These are phyloP conservation scores for Thamnidium elegans DNA, from an alignment of 192 early-diverging fungal genomes.

Conservation along the genomic window DNA sequence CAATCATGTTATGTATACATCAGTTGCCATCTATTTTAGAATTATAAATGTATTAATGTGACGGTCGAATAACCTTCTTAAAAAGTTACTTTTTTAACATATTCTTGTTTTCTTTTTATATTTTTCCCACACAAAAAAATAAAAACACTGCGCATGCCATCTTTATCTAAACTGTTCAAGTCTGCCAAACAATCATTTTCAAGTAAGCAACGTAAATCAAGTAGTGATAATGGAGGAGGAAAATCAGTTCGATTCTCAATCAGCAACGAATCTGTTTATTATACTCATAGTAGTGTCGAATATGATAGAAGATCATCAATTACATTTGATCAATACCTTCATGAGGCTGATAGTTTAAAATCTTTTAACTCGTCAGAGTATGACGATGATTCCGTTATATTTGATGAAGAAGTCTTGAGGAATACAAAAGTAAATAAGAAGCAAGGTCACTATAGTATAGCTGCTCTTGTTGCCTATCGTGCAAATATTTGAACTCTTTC, in stretches of 20 bases:
- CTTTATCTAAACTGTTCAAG: constrained; percentile 7
- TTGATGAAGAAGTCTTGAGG: constrained; percentile 24
- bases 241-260: constrained; percentile 26
- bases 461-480: constrained; percentile 20
- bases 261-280: constrained; percentile 14
- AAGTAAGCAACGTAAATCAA: background rate
- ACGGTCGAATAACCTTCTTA: no score
- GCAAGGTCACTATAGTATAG: constrained; percentile 24
- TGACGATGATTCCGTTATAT: background rate
- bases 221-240: background rate
- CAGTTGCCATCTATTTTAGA: no score
- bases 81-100: background rate
- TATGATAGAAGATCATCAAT: constrained; percentile 23
- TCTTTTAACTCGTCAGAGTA: background rate
- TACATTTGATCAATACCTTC: background rate
- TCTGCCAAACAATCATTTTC: constrained; percentile 1
- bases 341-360: constrained; percentile 4
- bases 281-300: constrained; percentile 24
- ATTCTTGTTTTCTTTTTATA: background rate
- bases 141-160: background rate
- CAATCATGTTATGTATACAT: no score
- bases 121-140: constrained; percentile 12
- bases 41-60: no score
- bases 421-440: constrained; percentile 27
- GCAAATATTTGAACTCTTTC: constrained; percentile 17